Base-by-base conservation (phyloP, 495 filamentous ascomycete species). In the Tuber aestivum region DNA sequence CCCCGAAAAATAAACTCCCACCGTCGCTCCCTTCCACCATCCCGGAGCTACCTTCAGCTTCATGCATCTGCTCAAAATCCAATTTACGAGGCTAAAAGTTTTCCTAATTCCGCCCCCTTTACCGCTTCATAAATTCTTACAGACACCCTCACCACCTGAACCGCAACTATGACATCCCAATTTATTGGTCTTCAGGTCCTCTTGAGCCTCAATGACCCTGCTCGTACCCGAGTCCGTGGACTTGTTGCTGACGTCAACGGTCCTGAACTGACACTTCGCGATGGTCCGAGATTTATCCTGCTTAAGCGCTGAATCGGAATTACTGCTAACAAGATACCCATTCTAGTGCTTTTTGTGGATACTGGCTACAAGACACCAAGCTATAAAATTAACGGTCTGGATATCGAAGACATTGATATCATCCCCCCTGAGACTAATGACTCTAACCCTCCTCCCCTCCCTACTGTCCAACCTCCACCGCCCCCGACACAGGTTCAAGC, bases 181-280 rank as follows among this genome's bases (percentile, higher is more conserved):
- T 95, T 95, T 83, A 90, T 94, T 77, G 94, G 94, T 44, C 88
- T 93, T 81, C 89, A 90, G 75, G 92, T 97, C 83, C 83, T 91
- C 72, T 89, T 96, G 78, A 94, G 90, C 20, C 86, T 97, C 71
- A 88, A 85, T 72, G 84, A 89, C 70, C 93, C 93, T 41, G 87
- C 88, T 2, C 87, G 89, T 77, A 88, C 87, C 23, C 87, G 88
- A 77, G 84, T 97, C 69, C 88, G 89, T 77, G 95, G 95, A 65
- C 88, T 90, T 37, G 90, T 99, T 48, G 89, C 88, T 70, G 86
- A 89, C 78, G 90, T 97, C 44, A 88, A 91, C 70, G 92, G 92
- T 9, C 88, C 91, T 76, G 89, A 90, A 65, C 86, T 99, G 78
- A 90, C 90, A 37, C 87, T 99, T 37, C 87, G 87, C 71, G 88